A percentile compares a stretch with the other conserved stretches of the same genome.
phyloP scores from a whole-genome alignment of 2,329 filamentous ascomycete species.

The Fusarium agapanthi region DNA sequence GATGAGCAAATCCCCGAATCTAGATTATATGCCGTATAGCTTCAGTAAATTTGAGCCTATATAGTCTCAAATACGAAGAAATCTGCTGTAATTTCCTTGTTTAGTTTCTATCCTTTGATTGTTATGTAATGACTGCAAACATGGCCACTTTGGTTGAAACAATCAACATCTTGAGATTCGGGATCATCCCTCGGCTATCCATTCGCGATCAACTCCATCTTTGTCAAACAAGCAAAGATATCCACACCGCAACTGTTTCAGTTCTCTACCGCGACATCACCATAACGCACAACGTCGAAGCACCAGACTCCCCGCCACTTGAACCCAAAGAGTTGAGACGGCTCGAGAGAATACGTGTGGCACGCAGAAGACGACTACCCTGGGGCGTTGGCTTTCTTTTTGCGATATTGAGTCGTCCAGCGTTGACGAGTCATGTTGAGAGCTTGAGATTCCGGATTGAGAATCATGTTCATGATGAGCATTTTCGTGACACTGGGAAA shows the following conservation, averaged over 20 bases:
- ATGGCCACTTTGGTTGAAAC: neutral
- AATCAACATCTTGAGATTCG: slow-evolving; percentile 2
- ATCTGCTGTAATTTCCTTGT: rapidly evolving
- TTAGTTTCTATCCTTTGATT: no score
- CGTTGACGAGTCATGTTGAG: neutral
- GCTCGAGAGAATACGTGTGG: neutral
- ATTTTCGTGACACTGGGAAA: neutral
- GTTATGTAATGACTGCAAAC: neutral
- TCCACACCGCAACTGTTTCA: neutral
- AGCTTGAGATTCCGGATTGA: neutral
- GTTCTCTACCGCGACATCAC: neutral
- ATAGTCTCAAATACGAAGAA: neutral
- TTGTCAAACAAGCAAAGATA: slow-evolving; percentile 7
- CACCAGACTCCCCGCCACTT: neutral
- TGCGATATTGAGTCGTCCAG: neutral
- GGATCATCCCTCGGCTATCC: slow-evolving; percentile 12
- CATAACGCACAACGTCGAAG: neutral
- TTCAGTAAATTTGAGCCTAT: neutral
- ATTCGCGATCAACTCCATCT: slow-evolving; percentile 8
- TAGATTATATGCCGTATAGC: neutral
- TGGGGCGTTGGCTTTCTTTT: neutral
- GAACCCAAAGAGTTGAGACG: neutral
- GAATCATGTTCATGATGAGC: neutral
- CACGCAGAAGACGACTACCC: neutral
- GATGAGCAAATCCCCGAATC: neutral